Percentiles rank a stretch among this genome's conserved stretches.
Evolutionary conservation across 352 stramenopile genomes (phyloP).

Genomic region (Pythium scleroteichum): DNA sequence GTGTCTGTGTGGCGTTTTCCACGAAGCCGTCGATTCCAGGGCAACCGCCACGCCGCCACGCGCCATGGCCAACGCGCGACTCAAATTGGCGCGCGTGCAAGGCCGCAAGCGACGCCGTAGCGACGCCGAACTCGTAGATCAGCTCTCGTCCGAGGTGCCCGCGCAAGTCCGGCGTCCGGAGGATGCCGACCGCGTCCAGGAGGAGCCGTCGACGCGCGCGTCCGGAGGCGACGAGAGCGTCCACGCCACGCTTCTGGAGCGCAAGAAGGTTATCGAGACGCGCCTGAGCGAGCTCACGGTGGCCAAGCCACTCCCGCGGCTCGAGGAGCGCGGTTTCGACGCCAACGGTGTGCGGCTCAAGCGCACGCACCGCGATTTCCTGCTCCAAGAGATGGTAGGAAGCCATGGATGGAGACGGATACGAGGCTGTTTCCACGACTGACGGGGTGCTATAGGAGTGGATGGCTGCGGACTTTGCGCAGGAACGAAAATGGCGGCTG

Average conservation of each 20-base stretch:
- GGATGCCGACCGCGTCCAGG: slow-evolving; percentile 11
- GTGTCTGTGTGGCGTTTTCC: too few species aligned
- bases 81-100: slow-evolving; percentile 56
- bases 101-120: slow-evolving; percentile 31
- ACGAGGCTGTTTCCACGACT: not conserved
- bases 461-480: slow-evolving; percentile 92
- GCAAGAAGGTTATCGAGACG: slow-evolving; percentile 43
- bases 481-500: slow-evolving; percentile 87
- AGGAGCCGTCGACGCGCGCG: slow-evolving; percentile 8
- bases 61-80: slow-evolving; percentile 71
- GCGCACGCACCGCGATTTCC: slow-evolving; percentile 65
- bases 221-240: slow-evolving; percentile 15
- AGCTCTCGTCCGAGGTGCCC: slow-evolving; percentile 30
- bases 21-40: not conserved
- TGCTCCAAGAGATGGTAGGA: slow-evolving; percentile 79
- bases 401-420: not conserved
- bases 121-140: slow-evolving; percentile 22
- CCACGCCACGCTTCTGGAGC: slow-evolving; percentile 37
- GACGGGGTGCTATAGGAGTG: slow-evolving; percentile 38
- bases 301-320: slow-evolving; percentile 38
- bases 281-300: slow-evolving; percentile 48
- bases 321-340: slow-evolving; percentile 41
- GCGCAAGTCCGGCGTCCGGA: slow-evolving; percentile 11
- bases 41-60: not conserved
- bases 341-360: slow-evolving; percentile 38